Evolutionary conservation across 352 stramenopile species (phyloP).

Genomic region (Halophytophthora polymorphica): DNA sequence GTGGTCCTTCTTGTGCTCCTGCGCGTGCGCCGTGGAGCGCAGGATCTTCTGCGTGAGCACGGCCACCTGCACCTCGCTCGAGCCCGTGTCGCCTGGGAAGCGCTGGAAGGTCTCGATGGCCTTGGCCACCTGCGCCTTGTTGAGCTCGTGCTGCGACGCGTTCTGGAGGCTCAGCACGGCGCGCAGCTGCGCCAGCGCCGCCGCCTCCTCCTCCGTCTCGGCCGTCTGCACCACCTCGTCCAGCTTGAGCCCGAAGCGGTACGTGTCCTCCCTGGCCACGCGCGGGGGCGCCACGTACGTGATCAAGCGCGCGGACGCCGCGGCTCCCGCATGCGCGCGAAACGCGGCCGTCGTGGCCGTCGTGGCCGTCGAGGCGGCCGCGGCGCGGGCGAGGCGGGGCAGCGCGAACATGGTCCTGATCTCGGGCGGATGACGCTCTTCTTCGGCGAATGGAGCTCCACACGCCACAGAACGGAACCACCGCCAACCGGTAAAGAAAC

Average conservation of each 20-base stretch:
- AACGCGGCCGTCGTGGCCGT: neutral
- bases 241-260: conserved; percentile 64
- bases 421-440: neutral
- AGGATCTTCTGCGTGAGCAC: conserved; percentile 87
- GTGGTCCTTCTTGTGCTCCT: conserved; percentile 84
- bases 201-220: conserved; percentile 31
- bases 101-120: conserved; percentile 85
- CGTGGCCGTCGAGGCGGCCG: neutral
- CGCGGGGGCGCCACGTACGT: conserved; percentile 67
- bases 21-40: conserved; percentile 68
- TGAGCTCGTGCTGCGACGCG: conserved; percentile 79
- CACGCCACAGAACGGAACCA: too few relatives aligned
- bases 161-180: conserved; percentile 73
- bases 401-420: conserved; percentile 36
- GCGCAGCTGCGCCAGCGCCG: conserved; percentile 55
- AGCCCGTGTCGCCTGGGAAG: conserved; percentile 83
- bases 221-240: conserved; percentile 42
- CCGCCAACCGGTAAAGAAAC: too few relatives aligned
- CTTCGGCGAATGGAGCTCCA: neutral
- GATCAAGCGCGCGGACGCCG: conserved; percentile 21
- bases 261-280: conserved; percentile 47
- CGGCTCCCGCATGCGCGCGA: neutral
- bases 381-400: conserved; percentile 29
- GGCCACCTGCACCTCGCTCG: conserved; percentile 82
- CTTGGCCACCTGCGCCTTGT: conserved; percentile 75